Conservation (phyloP, 345 rosid species). For the Gossypium ekmanianum region DNA sequence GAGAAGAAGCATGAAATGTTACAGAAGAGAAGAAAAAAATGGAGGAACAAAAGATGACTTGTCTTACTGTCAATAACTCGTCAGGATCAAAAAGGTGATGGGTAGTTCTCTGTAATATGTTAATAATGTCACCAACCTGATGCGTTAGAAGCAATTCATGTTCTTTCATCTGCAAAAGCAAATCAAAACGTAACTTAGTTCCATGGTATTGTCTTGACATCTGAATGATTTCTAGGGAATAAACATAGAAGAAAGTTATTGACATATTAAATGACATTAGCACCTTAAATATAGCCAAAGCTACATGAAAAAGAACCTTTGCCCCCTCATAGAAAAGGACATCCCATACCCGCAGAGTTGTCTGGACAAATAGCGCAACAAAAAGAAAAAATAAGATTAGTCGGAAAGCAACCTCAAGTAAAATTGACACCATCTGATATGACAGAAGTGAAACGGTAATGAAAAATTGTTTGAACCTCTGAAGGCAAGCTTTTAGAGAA, state of each 20-base stretch:
- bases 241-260: background rate
- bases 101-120: conserved; percentile 75
- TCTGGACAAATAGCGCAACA: conserved; percentile 39
- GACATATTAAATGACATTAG: conserved; percentile 14
- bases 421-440: background rate
- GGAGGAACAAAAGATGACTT: conserved; percentile 5
- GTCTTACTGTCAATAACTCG: conserved; percentile 76
- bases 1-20: background rate
- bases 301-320: conserved; percentile 92
- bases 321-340: conserved; percentile 97
- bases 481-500: conserved; percentile 99
- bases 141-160: conserved; percentile 78
- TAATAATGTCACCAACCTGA: conserved; percentile 91
- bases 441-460: background rate
- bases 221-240: background rate
- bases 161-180: conserved; percentile 83
- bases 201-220: background rate
- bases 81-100: conserved; percentile 98
- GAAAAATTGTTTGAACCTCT: conserved; percentile 53
- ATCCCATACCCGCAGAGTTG: conserved; percentile 97
- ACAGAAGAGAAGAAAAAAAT: too few species aligned
- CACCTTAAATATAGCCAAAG: conserved; percentile 98
- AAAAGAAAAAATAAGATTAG: conserved; percentile 6
- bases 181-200: conserved; percentile 1
- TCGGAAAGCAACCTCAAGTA: conserved; percentile 1